Evolutionary conservation across 805 yeast species (phyloP), one percentile per base, ranked within the genome.

Genomic region (Diddensiella santjacobensis): DNA sequence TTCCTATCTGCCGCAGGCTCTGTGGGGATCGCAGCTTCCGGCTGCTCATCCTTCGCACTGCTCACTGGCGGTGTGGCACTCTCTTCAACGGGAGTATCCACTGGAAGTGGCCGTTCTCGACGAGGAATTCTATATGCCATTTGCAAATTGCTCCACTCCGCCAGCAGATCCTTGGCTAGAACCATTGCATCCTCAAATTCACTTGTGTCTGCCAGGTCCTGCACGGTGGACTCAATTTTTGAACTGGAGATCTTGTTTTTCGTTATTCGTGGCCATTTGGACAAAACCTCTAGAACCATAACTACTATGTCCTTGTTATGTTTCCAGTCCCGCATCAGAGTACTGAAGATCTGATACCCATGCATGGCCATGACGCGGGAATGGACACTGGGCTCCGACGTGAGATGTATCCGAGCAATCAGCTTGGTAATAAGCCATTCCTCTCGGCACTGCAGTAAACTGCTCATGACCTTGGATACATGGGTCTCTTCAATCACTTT

Each of bases 81-180:
- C 37, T 35, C 45, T 15, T 18, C 45, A 30, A 39, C 40, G 37
- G 41, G 54, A 26, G n/a, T 31, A 40, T 48, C 58, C 10, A 6
- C 26, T 19, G 37, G 33, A 30, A 45, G 52, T 2, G 47, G 52
- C 5, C 60, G 50, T 35, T 61, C 67, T 35, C 73, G 74, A 57
- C 90, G 83, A 1, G 95, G 90, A 44, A 91, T 90, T 40, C 93
- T 77, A 61, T 83, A 86, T n/a, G 89, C 90, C 77, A 87, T 80
- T 61, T 84, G 83, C 50, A 87, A 75, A 22, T 70, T 69, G 40
- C 81, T 71, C 97, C 97, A 91, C 48, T 73, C 82, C 0, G 73
- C 70, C 22, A 87, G 58, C 33, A 91, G 66, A 3, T 64, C 63
- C 2, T 63, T 50, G 2, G 83, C 73, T 45, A 73, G 65, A 1